phyloP scores from a whole-genome alignment of 192 early-diverging fungal genomes.

The Podila minutissima region DNA sequence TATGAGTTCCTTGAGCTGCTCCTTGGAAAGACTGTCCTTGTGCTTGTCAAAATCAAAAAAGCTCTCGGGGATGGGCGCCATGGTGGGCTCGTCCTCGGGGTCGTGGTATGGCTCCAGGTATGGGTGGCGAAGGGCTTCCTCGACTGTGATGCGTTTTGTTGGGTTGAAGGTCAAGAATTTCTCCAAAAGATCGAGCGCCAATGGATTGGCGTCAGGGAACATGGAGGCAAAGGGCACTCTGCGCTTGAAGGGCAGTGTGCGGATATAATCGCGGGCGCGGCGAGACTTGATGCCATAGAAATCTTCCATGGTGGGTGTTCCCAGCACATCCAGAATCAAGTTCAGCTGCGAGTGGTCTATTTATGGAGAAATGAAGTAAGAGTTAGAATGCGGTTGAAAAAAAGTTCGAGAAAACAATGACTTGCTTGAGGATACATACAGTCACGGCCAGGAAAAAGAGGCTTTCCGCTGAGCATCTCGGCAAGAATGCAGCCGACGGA shows the following conservation, averaged over 20 bases:
- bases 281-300: conserved; percentile 83
- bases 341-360: conserved; percentile 94
- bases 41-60: conserved; percentile 91
- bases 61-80: conserved; percentile 75
- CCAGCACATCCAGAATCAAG: conserved; percentile 94
- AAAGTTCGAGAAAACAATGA: background rate
- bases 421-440: conserved; percentile 37
- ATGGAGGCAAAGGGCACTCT: conserved; percentile 83
- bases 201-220: conserved; percentile 89
- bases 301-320: conserved; percentile 94
- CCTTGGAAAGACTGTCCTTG: conserved; percentile 83
- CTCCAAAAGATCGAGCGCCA: conserved; percentile 90
- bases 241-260: conserved; percentile 85
- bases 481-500: conserved; percentile 91
- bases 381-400: background rate
- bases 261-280: conserved; percentile 92
- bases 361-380: background rate
- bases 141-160: conserved; percentile 86
- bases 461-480: conserved; percentile 83
- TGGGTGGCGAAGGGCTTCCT: conserved; percentile 90
- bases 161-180: conserved; percentile 91
- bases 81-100: conserved; percentile 80
- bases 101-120: conserved; percentile 84
- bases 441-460: conserved; percentile 86
- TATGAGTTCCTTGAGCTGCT: conserved; percentile 73